Percentiles rank a stretch among this genome's conserved stretches.
These are phyloP conservation scores for Amborella trichopoda DNA, from an alignment of 164 flowering plant species.

Conservation along the genomic window DNA sequence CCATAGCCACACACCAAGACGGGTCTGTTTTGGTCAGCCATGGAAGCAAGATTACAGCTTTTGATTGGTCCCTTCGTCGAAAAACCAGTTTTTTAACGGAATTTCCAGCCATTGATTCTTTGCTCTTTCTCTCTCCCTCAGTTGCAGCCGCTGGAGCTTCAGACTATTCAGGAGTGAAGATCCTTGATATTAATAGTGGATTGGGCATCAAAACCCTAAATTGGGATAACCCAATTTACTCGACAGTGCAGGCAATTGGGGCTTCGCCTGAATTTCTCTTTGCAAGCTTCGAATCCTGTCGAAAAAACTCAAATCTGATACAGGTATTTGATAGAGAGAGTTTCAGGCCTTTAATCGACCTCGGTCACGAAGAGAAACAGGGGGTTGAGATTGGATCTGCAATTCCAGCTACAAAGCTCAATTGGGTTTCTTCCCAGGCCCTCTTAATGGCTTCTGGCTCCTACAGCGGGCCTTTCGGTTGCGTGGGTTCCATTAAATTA, in stretches of 20 bases:
- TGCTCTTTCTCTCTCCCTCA: conserved; percentile 45
- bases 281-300: conserved; percentile 75
- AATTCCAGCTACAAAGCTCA: conserved; percentile 72
- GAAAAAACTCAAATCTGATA: conserved; percentile 80
- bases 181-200: conserved; percentile 59
- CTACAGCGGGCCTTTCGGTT: conserved; percentile 82
- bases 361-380: conserved; percentile 60
- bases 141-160: conserved; percentile 84
- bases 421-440: conserved; percentile 46
- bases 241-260: conserved; percentile 80
- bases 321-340: conserved; percentile 52
- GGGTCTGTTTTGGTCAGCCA: conserved; percentile 84
- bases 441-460: conserved; percentile 82
- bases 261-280: conserved; percentile 43
- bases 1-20: conserved; percentile 44
- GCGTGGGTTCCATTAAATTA: conserved; percentile 51
- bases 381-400: conserved; percentile 66
- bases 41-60: conserved; percentile 83
- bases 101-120: conserved; percentile 66
- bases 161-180: conserved; percentile 76
- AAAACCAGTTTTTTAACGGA: conserved; percentile 65
- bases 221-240: conserved; percentile 77
- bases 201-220: conserved; percentile 34
- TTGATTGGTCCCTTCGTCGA: conserved; percentile 67
- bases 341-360: conserved; percentile 47